Conservation (phyloP, 331 rosid species). For the Malus hybrid region DNA sequence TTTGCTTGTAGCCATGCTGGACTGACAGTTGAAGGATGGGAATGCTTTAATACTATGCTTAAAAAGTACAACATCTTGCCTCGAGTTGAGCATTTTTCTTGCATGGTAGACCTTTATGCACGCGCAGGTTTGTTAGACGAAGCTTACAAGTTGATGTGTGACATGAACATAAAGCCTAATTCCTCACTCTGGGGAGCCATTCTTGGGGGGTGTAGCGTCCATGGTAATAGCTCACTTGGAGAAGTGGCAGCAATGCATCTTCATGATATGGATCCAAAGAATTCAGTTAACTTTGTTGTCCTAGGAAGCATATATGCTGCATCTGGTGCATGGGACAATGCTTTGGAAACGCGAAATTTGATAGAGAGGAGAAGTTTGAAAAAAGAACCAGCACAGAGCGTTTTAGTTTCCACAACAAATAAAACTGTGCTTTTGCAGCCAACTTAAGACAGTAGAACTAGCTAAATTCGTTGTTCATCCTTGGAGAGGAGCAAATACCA, state of each 20-base stretch:
- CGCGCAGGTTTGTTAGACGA: conserved; percentile 33
- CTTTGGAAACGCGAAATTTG: conserved; percentile 12
- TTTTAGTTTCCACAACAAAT: conserved; percentile 11
- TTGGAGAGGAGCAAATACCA: neutral
- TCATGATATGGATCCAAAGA: conserved; percentile 17
- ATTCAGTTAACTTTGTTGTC: conserved; percentile 21
- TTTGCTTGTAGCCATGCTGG: conserved; percentile 35
- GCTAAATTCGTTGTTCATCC: neutral
- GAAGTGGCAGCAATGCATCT: conserved; percentile 27
- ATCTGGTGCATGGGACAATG: conserved; percentile 29
- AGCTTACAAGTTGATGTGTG: conserved; percentile 17
- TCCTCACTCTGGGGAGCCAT: conserved; percentile 31
- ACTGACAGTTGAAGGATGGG: conserved; percentile 26
- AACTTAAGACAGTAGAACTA: neutral
- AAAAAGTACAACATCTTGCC: conserved; percentile 19
- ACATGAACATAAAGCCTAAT: conserved; percentile 17
- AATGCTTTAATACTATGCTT: conserved; percentile 22
- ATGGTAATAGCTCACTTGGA: conserved; percentile 25
- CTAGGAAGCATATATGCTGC: conserved; percentile 28
- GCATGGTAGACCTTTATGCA: conserved; percentile 27
- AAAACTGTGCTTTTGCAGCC: neutral
- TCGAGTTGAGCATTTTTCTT: conserved; percentile 26
- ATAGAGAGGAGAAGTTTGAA: conserved; percentile 12
- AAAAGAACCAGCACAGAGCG: conserved; percentile 25
- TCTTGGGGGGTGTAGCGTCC: conserved; percentile 26